Percentiles rank a stretch among this genome's conserved stretches.
phyloP scores from a whole-genome alignment of 192 early-diverging fungal species.

The Backusella australiensis region DNA sequence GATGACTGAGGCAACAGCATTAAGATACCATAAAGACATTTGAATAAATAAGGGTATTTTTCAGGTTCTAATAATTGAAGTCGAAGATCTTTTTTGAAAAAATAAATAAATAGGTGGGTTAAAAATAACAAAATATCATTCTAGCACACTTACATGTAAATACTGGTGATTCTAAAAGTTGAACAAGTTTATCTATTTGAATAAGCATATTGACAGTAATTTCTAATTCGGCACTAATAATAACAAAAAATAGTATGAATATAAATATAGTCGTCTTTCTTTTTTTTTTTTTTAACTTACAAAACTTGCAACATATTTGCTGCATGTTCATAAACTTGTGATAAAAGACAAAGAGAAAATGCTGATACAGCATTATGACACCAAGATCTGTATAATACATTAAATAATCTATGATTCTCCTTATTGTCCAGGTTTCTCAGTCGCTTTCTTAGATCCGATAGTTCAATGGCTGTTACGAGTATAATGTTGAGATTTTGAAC shows the following conservation, averaged over 20 bases:
- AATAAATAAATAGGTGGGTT: neutral
- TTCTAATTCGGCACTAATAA: constrained; percentile 79
- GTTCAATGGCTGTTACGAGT: constrained; percentile 91
- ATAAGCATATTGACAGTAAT: constrained; percentile 93
- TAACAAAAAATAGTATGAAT: neutral
- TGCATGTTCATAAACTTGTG: constrained; percentile 96
- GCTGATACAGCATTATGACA: constrained; percentile 95
- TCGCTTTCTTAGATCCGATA: constrained; percentile 74
- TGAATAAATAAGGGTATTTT: constrained; percentile 84
- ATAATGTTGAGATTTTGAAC: constrained; percentile 98
- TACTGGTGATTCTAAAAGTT: constrained; percentile 95
- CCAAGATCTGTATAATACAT: constrained; percentile 89
- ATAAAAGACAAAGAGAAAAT: constrained; percentile 90
- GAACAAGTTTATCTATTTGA: constrained; percentile 97
- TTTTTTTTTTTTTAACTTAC: constrained; percentile 36
- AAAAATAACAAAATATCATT: neutral
- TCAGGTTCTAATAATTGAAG: constrained; percentile 93
- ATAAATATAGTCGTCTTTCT: neutral
- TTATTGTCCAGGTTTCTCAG: constrained; percentile 75
- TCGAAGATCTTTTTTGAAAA: constrained; percentile 60
- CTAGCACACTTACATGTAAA: constrained; percentile 71
- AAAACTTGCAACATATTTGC: constrained; percentile 78
- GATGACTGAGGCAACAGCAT: constrained; percentile 97
- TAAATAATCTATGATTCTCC: constrained; percentile 73
- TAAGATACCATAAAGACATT: constrained; percentile 92